phyloP scores from a whole-genome alignment of 352 stramenopile species.

The Blastocystis sp. region DNA sequence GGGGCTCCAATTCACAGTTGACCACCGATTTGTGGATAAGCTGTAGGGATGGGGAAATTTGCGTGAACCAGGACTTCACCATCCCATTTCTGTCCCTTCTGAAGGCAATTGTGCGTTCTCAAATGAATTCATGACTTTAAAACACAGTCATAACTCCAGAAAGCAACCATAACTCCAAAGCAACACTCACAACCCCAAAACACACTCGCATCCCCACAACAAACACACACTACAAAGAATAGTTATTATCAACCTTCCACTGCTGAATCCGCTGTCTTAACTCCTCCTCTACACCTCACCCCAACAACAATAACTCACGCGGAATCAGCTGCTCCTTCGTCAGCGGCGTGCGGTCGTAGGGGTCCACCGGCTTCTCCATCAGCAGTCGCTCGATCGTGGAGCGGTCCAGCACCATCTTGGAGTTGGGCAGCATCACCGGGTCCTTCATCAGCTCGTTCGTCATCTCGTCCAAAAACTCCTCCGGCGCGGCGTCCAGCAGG shows the following conservation, averaged over 20 bases:
- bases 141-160: neutral
- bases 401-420: conserved; percentile 38
- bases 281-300: conserved; percentile 34
- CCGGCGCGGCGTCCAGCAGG: conserved; percentile 44
- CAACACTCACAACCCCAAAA: too few species aligned
- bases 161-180: neutral
- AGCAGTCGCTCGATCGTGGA: conserved; percentile 45
- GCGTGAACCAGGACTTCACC: conserved; percentile 44
- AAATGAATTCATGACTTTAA: neutral
- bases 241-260: conserved; percentile 45
- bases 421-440: conserved; percentile 60
- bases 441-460: conserved; percentile 61
- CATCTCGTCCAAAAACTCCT: conserved; percentile 60
- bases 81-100: neutral
- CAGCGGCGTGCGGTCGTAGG: conserved; percentile 48
- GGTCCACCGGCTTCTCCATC: conserved; percentile 31
- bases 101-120: neutral
- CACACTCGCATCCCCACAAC: too few species aligned
- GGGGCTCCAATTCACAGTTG: neutral
- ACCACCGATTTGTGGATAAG: conserved; percentile 10
- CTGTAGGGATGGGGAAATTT: conserved; percentile 36
- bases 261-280: conserved; percentile 27
- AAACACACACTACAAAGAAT: neutral
- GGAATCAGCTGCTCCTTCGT: conserved; percentile 66
- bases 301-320: neutral